These are phyloP conservation scores for Calonectria leucothoes DNA, from an alignment of 2,329 filamentous ascomycete genomes.

Conservation along the genomic window DNA sequence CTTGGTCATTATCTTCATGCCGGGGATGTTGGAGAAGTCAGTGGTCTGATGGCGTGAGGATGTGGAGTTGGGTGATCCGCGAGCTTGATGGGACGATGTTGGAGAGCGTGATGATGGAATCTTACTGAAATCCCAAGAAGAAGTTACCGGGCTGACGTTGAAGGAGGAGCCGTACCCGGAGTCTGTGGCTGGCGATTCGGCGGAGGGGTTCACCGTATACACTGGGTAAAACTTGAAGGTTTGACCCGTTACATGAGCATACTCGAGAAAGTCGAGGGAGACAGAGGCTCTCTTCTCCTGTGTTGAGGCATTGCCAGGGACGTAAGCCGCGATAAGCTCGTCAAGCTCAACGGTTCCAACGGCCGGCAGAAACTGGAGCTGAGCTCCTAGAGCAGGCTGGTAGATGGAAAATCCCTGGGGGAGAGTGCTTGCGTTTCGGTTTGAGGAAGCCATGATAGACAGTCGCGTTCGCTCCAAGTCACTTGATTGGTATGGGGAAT, in stretches of 20 bases:
- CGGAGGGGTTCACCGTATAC: slow-evolving; percentile 49
- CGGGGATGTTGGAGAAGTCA: slow-evolving; percentile 67
- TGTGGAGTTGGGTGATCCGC: slow-evolving; percentile 41
- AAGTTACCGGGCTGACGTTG: slow-evolving; percentile 61
- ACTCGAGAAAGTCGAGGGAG: slow-evolving; percentile 70
- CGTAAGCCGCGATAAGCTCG: slow-evolving; percentile 67
- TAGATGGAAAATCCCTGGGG: slow-evolving; percentile 69
- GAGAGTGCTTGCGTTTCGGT: slow-evolving; percentile 36
- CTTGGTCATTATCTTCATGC: slow-evolving; percentile 75
- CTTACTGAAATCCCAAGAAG: slow-evolving; percentile 60
- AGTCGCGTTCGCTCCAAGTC: slow-evolving; percentile 17
- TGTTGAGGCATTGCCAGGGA: slow-evolving; percentile 64
- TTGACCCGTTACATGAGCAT: slow-evolving; percentile 64
- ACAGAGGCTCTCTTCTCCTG: slow-evolving; percentile 69
- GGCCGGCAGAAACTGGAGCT: slow-evolving; percentile 74
- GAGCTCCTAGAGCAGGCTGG: slow-evolving; percentile 66
- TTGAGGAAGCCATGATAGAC: slow-evolving; percentile 43
- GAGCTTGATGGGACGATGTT: slow-evolving; percentile 40
- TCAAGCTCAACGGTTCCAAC: slow-evolving; percentile 72
- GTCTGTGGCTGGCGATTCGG: slow-evolving; percentile 59
- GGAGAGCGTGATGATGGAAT: slow-evolving; percentile 47
- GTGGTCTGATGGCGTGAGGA: slow-evolving; percentile 44
- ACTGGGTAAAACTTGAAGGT: slow-evolving; percentile 72
- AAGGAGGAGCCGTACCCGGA: slow-evolving; percentile 61
- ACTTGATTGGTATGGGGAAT: slow-evolving; percentile 16